phyloP scores from a whole-genome alignment of 2,329 filamentous ascomycete genomes.

The Epichloe brachyelytri region DNA sequence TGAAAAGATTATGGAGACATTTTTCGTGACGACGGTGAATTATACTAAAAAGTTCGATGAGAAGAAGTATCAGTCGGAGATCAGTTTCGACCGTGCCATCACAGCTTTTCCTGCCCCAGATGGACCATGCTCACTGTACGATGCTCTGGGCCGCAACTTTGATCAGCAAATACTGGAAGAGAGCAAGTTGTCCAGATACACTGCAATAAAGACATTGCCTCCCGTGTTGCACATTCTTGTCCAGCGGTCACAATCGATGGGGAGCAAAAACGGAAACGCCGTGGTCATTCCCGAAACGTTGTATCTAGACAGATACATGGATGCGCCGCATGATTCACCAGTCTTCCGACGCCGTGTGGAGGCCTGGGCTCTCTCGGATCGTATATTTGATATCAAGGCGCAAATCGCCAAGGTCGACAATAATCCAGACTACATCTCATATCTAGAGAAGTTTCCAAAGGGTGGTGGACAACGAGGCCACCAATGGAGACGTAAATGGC shows the following conservation, averaged over 20 bases:
- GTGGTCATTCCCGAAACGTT: constrained; percentile 70
- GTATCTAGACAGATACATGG: constrained; percentile 81
- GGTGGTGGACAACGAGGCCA: constrained; percentile 8
- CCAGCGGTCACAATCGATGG: constrained; percentile 65
- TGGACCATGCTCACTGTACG: constrained; percentile 54
- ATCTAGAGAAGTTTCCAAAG: constrained; percentile 16
- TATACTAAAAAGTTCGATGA: constrained; percentile 42
- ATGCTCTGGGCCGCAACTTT: constrained; percentile 75
- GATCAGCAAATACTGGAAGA: constrained; percentile 64
- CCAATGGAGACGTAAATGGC: neutral
- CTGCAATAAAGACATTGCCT: constrained; percentile 62
- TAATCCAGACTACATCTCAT: constrained; percentile 14
- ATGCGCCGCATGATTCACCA: constrained; percentile 45
- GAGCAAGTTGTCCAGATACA: constrained; percentile 48
- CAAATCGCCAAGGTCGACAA: constrained; percentile 15
- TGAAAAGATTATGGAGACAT: constrained; percentile 63
- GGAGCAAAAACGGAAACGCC: constrained; percentile 62
- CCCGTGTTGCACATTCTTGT: constrained; percentile 84
- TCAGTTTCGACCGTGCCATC: constrained; percentile 47
- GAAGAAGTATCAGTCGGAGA: constrained; percentile 28
- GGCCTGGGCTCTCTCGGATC: constrained; percentile 62
- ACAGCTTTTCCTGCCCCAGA: constrained; percentile 43
- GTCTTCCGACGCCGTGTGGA: constrained; percentile 52
- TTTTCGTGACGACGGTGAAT: constrained; percentile 49
- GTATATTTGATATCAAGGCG: constrained; percentile 43